Evolutionary conservation across 208 protist genomes (phyloP).

Genomic region (Trypanosoma brucei): DNA sequence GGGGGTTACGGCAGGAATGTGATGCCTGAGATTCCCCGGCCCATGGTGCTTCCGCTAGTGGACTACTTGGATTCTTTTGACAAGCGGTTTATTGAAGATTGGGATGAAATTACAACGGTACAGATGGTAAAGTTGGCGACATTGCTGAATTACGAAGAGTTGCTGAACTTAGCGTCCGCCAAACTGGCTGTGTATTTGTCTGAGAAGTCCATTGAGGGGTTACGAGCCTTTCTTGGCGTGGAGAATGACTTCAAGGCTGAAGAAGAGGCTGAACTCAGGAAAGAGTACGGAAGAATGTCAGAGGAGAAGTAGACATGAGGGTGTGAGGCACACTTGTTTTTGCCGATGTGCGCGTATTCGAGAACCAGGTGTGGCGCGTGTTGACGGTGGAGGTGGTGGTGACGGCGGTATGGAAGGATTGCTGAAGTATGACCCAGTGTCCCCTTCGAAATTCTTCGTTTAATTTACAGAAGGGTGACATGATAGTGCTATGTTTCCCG

Average conservation of each 20-base stretch:
- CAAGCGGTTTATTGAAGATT: slow-evolving; percentile 55
- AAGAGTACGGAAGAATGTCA: slow-evolving; percentile 45
- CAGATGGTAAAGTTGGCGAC: slow-evolving; percentile 84
- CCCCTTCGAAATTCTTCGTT: no score
- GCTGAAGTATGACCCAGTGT: no score
- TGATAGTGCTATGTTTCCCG: no score
- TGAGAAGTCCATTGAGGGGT: slow-evolving; percentile 83
- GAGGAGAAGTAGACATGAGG: slow-evolving; percentile 9
- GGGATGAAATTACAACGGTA: slow-evolving; percentile 70
- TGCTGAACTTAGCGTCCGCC: slow-evolving; percentile 82
- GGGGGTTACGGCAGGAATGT: slow-evolving; percentile 12
- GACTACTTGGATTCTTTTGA: slow-evolving; percentile 76
- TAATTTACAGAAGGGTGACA: no score
- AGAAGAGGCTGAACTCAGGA: slow-evolving; percentile 80
- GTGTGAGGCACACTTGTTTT: no score
- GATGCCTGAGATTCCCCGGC: slow-evolving; percentile 61
- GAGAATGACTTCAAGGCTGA: slow-evolving; percentile 81
- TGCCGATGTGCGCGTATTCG: no score
- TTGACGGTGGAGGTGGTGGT: no score
- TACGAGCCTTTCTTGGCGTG: slow-evolving; percentile 82
- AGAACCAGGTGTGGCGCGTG: no score
- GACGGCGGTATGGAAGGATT: no score
- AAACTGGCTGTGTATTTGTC: slow-evolving; percentile 76
- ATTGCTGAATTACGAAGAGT: slow-evolving; percentile 80
- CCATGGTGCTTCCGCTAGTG: slow-evolving; percentile 63